phyloP scores from a whole-genome alignment of 495 filamentous ascomycete species.

The Elasticomyces elasticus region DNA sequence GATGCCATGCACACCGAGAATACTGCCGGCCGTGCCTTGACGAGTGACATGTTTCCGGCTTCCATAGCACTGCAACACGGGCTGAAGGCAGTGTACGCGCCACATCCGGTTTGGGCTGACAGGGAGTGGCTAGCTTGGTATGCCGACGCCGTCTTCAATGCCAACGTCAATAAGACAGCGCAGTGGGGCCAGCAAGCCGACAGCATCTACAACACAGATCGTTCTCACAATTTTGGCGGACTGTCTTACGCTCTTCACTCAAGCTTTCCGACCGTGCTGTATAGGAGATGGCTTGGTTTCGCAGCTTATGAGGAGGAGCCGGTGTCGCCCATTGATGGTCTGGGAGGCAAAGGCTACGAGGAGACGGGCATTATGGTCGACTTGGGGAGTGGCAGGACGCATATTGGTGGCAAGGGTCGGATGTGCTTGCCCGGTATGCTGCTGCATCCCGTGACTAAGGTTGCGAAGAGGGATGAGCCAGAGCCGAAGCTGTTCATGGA shows the following conservation, averaged over 20 bases:
- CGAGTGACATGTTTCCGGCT: conserved; percentile 59
- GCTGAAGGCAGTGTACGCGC: conserved; percentile 57
- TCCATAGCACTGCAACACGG: conserved; percentile 60
- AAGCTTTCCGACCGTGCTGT: conserved; percentile 44
- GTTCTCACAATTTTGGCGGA: conserved; percentile 46
- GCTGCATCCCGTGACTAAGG: conserved; percentile 33
- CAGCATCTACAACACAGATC: conserved; percentile 30
- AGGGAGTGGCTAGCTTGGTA: conserved; percentile 46
- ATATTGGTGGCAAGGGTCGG: conserved; percentile 53
- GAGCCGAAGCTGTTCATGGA: background rate
- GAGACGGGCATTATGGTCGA: conserved; percentile 17
- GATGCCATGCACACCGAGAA: conserved; percentile 55
- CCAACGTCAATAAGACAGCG: conserved; percentile 24
- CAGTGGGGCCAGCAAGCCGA: conserved; percentile 27
- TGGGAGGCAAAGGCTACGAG: conserved; percentile 17
- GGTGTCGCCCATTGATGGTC: background rate
- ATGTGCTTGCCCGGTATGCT: conserved; percentile 89
- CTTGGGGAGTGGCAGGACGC: conserved; percentile 19
- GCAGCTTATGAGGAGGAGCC: conserved; percentile 8
- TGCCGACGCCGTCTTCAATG: conserved; percentile 54
- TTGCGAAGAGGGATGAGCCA: conserved; percentile 9
- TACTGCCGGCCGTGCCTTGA: conserved; percentile 49
- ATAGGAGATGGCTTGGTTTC: conserved; percentile 52
- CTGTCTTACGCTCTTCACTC: conserved; percentile 51
- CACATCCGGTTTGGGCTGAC: conserved; percentile 63